phyloP scores from a whole-genome alignment of 768 basidiomycete genomes.

The Psilocybe tampanensis region DNA sequence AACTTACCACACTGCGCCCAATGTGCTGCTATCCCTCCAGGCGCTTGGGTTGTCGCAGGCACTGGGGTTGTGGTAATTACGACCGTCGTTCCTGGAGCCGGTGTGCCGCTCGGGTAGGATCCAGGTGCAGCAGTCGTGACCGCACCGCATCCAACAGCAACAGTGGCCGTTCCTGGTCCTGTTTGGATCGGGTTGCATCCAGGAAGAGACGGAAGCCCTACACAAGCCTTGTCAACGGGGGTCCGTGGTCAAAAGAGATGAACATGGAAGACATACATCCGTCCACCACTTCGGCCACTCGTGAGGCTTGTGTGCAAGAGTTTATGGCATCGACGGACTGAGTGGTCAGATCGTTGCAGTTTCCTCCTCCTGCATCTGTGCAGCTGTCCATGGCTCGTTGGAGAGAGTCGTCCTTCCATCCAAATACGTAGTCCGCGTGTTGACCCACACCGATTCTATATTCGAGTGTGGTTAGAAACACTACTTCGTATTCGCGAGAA shows the following conservation, averaged over 20 bases:
- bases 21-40: background rate
- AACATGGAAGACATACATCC: slow-evolving; percentile 24
- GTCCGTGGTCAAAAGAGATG: too few species aligned
- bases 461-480: background rate
- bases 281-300: slow-evolving; percentile 17
- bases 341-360: slow-evolving; percentile 20
- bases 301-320: slow-evolving; percentile 17
- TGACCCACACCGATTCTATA: slow-evolving; percentile 22
- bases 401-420: slow-evolving; percentile 24
- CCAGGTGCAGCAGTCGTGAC: slow-evolving; percentile 14
- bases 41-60: background rate
- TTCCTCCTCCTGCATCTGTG: slow-evolving; percentile 18
- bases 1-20: slow-evolving; percentile 7
- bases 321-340: slow-evolving; percentile 24
- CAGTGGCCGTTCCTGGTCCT: slow-evolving; percentile 16
- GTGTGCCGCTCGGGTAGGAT: background rate
- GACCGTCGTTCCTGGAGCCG: background rate
- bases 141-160: slow-evolving; percentile 15
- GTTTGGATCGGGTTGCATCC: slow-evolving; percentile 25
- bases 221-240: background rate
- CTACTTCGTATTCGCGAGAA: background rate
- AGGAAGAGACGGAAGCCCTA: slow-evolving; percentile 20
- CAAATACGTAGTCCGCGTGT: slow-evolving; percentile 26
- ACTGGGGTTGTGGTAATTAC: background rate
- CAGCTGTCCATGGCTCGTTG: slow-evolving; percentile 23